These are phyloP conservation scores for Eucalyptus marginata DNA, from an alignment of 345 rosid species.

Conservation along the genomic window DNA sequence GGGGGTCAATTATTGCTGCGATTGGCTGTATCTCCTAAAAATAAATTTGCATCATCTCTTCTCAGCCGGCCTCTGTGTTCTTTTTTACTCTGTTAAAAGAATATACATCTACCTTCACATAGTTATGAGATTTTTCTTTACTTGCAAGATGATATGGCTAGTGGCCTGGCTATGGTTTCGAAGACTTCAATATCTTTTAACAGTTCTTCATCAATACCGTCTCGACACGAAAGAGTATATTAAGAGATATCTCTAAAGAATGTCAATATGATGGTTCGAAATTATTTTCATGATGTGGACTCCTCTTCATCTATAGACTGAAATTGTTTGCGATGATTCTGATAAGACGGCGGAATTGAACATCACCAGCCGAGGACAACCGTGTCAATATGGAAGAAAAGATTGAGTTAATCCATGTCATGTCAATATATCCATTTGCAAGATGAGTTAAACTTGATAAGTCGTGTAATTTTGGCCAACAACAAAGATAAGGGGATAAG, in stretches of 20 bases:
- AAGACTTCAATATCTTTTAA: not conserved
- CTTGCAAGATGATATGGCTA: not conserved
- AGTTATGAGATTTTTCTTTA: not conserved
- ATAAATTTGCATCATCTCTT: not conserved
- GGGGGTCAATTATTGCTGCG: not conserved
- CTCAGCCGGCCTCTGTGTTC: not conserved
- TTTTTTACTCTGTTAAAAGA: not conserved
- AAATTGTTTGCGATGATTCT: not conserved
- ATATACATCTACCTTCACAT: not conserved
- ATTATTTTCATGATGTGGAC: not conserved
- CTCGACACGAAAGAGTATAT: not conserved
- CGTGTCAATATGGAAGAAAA: not conserved
- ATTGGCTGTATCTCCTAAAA: not conserved
- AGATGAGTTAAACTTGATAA: not conserved
- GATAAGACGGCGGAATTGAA: not conserved
- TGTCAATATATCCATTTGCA: not conserved
- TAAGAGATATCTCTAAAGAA: not conserved
- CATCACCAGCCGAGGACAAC: not conserved
- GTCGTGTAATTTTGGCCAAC: not conserved
- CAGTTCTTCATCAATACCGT: not conserved
- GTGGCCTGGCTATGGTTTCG: not conserved
- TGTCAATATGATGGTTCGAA: not conserved
- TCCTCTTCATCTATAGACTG: not conserved
- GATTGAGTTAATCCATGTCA: not conserved
- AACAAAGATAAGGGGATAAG: not conserved